Evolutionary conservation across 2,329 filamentous ascomycete genomes (phyloP).

Genomic region (Diatrype stigma): DNA sequence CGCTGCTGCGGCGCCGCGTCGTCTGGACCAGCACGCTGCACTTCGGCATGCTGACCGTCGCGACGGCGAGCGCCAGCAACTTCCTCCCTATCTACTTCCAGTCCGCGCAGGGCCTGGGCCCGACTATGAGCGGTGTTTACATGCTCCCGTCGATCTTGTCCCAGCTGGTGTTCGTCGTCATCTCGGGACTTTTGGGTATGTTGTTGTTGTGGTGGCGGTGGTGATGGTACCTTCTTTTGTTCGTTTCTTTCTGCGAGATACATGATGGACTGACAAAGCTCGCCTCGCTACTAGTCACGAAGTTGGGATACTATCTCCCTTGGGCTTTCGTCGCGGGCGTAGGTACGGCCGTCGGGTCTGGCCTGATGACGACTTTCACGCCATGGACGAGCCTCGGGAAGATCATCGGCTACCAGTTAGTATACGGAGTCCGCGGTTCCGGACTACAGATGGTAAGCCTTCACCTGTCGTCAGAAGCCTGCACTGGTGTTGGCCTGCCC

Average conservation of each 20-base stretch:
- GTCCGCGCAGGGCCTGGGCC: constrained; percentile 23
- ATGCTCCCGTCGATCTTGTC: constrained; percentile 26
- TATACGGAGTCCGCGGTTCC: constrained; percentile 21
- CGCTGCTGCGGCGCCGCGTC: constrained; percentile 38
- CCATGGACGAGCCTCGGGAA: constrained; percentile 17
- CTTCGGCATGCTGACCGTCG: constrained; percentile 17
- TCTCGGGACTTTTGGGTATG: constrained; percentile 28
- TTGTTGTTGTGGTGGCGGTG: too few species aligned
- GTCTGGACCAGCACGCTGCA: constrained; percentile 39
- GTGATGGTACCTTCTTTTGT: background rate
- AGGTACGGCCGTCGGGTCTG: constrained; percentile 18
- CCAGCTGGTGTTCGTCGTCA: constrained; percentile 55
- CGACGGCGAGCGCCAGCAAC: constrained; percentile 13
- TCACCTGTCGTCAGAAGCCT: too few species aligned
- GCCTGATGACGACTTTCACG: constrained; percentile 24
- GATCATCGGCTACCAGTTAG: constrained; percentile 27
- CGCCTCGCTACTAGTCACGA: constrained; percentile 20
- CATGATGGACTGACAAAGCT: too few species aligned
- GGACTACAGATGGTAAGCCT: constrained; percentile 22
- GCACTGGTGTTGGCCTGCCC: too few species aligned
- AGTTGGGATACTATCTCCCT: constrained; percentile 25
- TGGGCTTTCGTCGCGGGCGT: constrained; percentile 19
- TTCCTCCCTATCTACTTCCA: constrained; percentile 30
- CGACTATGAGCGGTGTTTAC: constrained; percentile 28
- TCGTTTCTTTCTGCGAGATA: background rate